Base-by-base conservation (phyloP, 176 grass and related monocot genomes). In the Rhynchospora tenuis region DNA sequence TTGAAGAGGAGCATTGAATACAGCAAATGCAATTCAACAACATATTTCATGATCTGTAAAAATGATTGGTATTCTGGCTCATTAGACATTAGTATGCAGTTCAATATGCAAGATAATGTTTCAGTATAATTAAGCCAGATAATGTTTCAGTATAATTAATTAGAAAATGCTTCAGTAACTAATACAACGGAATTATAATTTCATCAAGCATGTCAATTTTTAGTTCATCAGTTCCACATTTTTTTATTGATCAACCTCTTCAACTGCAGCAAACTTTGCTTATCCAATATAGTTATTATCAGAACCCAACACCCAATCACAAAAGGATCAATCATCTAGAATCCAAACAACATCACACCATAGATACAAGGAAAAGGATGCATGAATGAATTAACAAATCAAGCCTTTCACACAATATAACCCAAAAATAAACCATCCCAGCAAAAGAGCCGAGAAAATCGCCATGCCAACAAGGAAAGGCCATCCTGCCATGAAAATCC, bases 401-500 rank as follows among this genome's bases (percentile, higher is more conserved):
- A 91, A 84, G 71, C 73, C 86, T 62, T 90, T 94, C 38, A 74
- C 29, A 64, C 92, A 98, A 78, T 91, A 98, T 79, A 91, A 81
- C 59, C 86, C 79, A 58, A 94, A 78, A 85, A 91, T 22, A 85
- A 93, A 98, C 92, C 92, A 94, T 55, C 95, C 95, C 47, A 94
- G 73, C 86, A 98, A 84, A 63, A 98, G 89, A 42, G 57, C 80
- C 20, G 92, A 94, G 64, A 98, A 98, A 27, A 85, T 85, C 5
- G 86, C 89, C 89, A 98, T 93, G 19, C 95, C 92, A 84, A 93
- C 65, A 15, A 98, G 86, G 67, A 98, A 98, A 19, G 91, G 81
- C 94, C 89, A 97, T n/a, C 89, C 91, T 20, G 81, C 94, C 91
- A 97, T 88, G 26, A 85, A 87, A 87, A 97, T 82, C 45, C 91